A percentile compares a stretch with the other conserved stretches of the same genome.
These are phyloP conservation scores for Laguncularia racemosa DNA, from an alignment of 345 rosid species.

Conservation along the genomic window DNA sequence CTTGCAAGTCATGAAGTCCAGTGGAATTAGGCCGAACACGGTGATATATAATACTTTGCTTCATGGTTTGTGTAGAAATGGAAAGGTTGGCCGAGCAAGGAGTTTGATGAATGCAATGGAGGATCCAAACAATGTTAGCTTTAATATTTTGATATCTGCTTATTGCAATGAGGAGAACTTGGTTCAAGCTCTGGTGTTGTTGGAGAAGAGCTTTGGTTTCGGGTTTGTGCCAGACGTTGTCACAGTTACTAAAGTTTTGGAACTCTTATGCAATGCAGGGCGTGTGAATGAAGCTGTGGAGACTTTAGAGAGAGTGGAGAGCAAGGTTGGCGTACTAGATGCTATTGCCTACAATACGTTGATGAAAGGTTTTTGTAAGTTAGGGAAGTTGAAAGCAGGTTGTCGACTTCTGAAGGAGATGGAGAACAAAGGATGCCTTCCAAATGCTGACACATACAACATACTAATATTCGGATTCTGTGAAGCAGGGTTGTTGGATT, in stretches of 20 bases:
- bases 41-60: constrained; percentile 73
- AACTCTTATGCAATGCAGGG: constrained; percentile 51
- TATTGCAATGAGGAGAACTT: constrained; percentile 63
- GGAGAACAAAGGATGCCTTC: constrained; percentile 76
- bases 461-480: constrained; percentile 58
- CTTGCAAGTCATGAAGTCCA: constrained; percentile 58
- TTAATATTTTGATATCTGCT: constrained; percentile 64
- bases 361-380: constrained; percentile 56
- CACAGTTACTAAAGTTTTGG: constrained; percentile 62
- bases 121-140: constrained; percentile 64
- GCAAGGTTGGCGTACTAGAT: constrained; percentile 54
- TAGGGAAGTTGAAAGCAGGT: constrained; percentile 58
- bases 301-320: constrained; percentile 61
- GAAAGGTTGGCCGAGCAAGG: constrained; percentile 79
- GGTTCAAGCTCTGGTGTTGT: constrained; percentile 62
- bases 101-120: constrained; percentile 72
- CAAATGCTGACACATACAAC: constrained; percentile 66
- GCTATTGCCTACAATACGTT: constrained; percentile 64
- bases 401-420: constrained; percentile 51
- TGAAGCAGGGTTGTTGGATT: constrained; percentile 44
- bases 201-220: constrained; percentile 63
- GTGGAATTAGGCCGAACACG: constrained; percentile 39
- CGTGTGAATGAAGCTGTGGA: constrained; percentile 68
- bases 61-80: constrained; percentile 63
- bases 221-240: constrained; percentile 64